Base-by-base conservation (phyloP, 805 yeast genomes). In the Cyberlindnera sargentensis region DNA sequence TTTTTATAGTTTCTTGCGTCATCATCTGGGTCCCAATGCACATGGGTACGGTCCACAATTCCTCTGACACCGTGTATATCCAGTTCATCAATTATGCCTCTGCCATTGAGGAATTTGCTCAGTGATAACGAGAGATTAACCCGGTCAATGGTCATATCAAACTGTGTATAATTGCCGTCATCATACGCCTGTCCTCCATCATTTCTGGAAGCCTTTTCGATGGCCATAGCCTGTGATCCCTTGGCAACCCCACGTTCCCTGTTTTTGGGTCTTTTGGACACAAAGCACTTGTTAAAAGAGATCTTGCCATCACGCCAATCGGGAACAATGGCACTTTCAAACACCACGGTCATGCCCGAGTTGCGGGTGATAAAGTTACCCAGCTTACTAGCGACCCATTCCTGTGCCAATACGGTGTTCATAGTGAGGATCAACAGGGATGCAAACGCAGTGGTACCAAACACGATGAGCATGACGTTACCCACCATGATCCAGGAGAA, bases 161-260 rank as follows among this genome's bases (percentile, higher is more conserved):
- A 93, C 61, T 93, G 99, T 0, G 99, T 91, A 63, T 90, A 93
- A 63, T 93, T 93, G 1, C 97, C 98, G 59, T 89, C 95, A 53
- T 84, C 96, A 23, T 65, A 66, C 27, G 65, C 72, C 11, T 64
- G 70, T 27, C 41, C 49, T 36, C 25, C 38, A 5, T 28, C 44
- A 10, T 27, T 36, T 31, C 40, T 41, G 7, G 44, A 45, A n/a
- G 53, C 53, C 34, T 76, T 73, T 26, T 81, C 82, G 26, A 76
- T 76, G 0, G 91, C 90, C 36, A 74, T 84, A 4, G 78, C 74
- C 55, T 82, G 90, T 1, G 86, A 80, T 11, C 90, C 93, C 51
- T 84, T 82, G 15, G 70, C 72, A 42, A 86, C 84, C 5, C 35
- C 44, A 27, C 71, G 58, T 29, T 65, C 58, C 31, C 60, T 63